A percentile compares a stretch with the other conserved stretches of the same genome.
These are phyloP conservation scores for Fusarium irregulare DNA, from an alignment of 2,329 filamentous ascomycete species.

Conservation along the genomic window DNA sequence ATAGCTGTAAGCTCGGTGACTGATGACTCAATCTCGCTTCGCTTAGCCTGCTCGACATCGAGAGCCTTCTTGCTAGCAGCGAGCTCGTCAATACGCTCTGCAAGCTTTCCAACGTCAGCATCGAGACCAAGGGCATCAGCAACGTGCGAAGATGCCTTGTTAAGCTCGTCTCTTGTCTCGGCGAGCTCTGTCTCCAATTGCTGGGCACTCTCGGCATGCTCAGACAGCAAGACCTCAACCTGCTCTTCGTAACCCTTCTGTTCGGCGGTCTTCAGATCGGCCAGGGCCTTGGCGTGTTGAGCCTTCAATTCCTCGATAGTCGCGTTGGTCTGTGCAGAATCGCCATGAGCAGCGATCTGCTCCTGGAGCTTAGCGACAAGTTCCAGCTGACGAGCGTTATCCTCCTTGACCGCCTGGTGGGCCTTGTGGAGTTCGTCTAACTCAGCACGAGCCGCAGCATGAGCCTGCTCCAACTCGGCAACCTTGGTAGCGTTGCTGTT, in stretches of 20 bases:
- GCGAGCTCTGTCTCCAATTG: conserved; percentile 71
- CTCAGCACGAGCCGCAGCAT: conserved; percentile 72
- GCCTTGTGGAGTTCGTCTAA: conserved; percentile 73
- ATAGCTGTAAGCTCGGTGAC: conserved; percentile 66
- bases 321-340: conserved; percentile 66
- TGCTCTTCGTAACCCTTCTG: conserved; percentile 68
- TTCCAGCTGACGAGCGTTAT: conserved; percentile 59
- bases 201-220: conserved; percentile 67
- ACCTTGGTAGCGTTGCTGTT: conserved; percentile 76
- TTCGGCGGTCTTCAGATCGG: conserved; percentile 60
- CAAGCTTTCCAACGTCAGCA: conserved; percentile 74
- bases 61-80: conserved; percentile 70
- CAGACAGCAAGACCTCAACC: conserved; percentile 67
- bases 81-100: conserved; percentile 69
- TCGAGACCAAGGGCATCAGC: conserved; percentile 70
- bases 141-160: conserved; percentile 72
- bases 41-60: conserved; percentile 67
- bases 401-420: conserved; percentile 62
- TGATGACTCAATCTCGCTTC: conserved; percentile 66
- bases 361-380: conserved; percentile 66
- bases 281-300: conserved; percentile 63
- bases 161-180: conserved; percentile 73
- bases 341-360: conserved; percentile 70
- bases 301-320: conserved; percentile 63
- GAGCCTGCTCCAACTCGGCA: conserved; percentile 77